Conservation (phyloP, 176 grass and related monocot species). For the Oryza glaberrima region DNA sequence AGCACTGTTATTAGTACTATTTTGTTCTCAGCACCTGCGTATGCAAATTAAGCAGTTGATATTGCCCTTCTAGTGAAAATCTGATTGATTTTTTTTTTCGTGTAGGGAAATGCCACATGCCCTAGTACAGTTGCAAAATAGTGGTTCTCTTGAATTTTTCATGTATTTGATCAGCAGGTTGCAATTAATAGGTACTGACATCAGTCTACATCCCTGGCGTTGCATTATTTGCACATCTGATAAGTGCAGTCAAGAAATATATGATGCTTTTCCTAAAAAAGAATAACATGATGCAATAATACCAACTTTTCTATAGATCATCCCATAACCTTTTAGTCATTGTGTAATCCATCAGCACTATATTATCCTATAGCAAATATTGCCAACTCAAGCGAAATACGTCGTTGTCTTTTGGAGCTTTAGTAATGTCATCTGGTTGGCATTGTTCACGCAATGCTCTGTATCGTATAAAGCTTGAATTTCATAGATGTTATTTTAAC, state of each 20-base stretch:
- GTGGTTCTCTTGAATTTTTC: neutral
- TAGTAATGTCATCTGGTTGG: neutral
- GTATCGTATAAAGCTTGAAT: neutral
- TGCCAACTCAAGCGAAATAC: neutral
- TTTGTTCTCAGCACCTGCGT: too few relatives aligned
- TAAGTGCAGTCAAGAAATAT: neutral
- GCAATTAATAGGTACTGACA: slow-evolving; percentile 17
- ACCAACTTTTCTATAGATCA: slow-evolving; percentile 1
- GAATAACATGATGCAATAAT: neutral
- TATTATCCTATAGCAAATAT: neutral
- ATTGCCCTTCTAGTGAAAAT: too few relatives aligned
- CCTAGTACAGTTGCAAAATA: neutral
- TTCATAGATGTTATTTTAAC: neutral
- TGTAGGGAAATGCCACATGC: neutral
- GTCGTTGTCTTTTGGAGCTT: neutral
- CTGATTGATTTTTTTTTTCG: too few relatives aligned
- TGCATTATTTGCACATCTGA: neutral
- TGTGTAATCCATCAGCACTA: too few relatives aligned
- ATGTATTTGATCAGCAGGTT: neutral
- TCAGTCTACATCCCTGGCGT: neutral
- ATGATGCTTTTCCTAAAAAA: neutral
- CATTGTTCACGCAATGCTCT: neutral
- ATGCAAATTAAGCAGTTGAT: too few relatives aligned
- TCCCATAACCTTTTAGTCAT: neutral
- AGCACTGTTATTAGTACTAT: too few relatives aligned